Evolutionary conservation across 495 filamentous ascomycete species (phyloP), one percentile per base, ranked within the genome.

Genomic region (Durotheca rogersii): DNA sequence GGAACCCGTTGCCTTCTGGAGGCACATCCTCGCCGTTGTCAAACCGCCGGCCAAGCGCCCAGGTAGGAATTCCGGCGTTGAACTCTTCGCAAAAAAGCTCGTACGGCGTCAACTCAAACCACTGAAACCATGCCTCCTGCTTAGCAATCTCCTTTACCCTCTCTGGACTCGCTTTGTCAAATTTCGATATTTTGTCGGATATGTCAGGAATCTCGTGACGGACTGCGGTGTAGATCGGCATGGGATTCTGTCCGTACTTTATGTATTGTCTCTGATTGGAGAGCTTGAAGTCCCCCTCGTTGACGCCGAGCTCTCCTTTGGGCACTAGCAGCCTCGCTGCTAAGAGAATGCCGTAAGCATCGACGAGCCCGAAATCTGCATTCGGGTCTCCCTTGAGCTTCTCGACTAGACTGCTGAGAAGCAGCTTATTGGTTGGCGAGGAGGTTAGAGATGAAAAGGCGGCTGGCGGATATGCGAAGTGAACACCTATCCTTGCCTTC

Each of bases 51-150:
- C 93, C 93, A 47, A 98, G 70, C 6, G 89, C 87, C 90, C 91
- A 98, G 0, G 87, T 95, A 0, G 93, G 93, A 50, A 98, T 96
- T 9, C 93, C 91, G 12, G 92, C 92, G 38, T 67, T 65, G 34
- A 79, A 83, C 52, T 97, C 93, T 65, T 98, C 93, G 62, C 89
- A 96, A 67, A 90, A 96, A 57, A 98, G 84, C 68, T 98, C 93
- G 56, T 95, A 98, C 0, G 93, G 93, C 0, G 89, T 95, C 47
- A 91, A 83, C 54, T 98, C 93, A 56, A 95, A 97, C 93, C 93
- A 98, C 60, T 98, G 92, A 56, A 98, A 98, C 88, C 90, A 98
- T 2, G 88, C 77, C 62, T 93, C 83, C 41, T 76, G 78, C 56
- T 80, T 83, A 2, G 89, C 84, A 40, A 81, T 77, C 44, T 79